Evolutionary conservation across 306 rosid genomes (phyloP), one percentile per base, ranked within the genome.

Genomic region (Ormosia semicastrata): DNA sequence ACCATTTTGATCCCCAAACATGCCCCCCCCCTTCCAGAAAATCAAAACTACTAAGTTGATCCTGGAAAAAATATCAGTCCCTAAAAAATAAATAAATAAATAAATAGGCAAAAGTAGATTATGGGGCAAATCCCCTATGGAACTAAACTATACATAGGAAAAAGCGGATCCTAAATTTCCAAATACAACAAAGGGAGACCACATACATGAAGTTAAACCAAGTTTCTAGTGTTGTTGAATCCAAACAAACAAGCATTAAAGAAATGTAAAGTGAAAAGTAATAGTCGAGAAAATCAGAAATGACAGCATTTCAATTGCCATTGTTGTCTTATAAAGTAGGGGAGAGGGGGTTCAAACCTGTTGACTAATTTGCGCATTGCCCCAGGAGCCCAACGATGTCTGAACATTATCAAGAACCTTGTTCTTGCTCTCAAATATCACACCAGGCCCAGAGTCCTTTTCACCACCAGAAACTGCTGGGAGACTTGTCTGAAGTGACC

Each of bases 301-400:
- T 15, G 18, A 66, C 7, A 39, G 15, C 37, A 62, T 29, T 81
- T 77, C 36, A 58, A 14, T 36, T 46, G 83, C 62, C 44, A 59
- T 6, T 4, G n/a, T 64, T 8, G 24, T 68, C 18, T 34, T 33
- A 37, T 43, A 73, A 75, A 49, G 43, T 52, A 13, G 32, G 66
- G 37, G 60, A 40, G 37, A 4, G n/a, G 13, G 32, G 33, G 41
- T 63, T 75, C 75, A 71, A 49, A 95, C 99, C 99, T 95, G 99
- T 81, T 91, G 97, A 88, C 89, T 89, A 71, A 89, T 89, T 82
- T 59, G 91, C 8, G 82, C 83, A 90, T 83, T 87, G 52, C 92
- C 87, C 98, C 98, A 94, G 47, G 97, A 75, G 69, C 84, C 85
- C 83, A 91, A 78, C 70, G 98, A 89, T 67, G 97, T 75, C 82